Conservation (phyloP, 352 stramenopile genomes). For the Phytophthora multivora region DNA sequence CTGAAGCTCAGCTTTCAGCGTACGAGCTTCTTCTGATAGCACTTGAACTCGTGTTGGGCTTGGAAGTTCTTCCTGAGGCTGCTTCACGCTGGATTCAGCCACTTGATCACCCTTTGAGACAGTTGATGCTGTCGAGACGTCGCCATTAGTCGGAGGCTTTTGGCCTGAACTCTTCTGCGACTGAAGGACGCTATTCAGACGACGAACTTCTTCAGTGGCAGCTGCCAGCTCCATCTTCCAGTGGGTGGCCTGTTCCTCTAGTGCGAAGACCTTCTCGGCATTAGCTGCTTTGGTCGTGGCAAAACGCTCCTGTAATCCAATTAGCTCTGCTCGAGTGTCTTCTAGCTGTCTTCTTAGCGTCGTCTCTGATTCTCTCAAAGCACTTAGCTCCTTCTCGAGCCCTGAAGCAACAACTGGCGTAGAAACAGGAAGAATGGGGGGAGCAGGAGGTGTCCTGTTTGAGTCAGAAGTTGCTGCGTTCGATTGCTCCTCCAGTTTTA, state of each 20-base stretch:
- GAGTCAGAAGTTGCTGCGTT: background rate
- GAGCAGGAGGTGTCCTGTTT: background rate
- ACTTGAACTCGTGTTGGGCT: slow-evolving; percentile 7
- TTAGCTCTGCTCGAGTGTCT: slow-evolving; percentile 21
- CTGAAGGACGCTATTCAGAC: slow-evolving; percentile 15
- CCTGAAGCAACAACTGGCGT: background rate
- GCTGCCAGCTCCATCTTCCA: slow-evolving; percentile 29
- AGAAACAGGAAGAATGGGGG: background rate
- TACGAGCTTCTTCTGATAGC: slow-evolving; percentile 26
- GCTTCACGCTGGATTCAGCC: background rate
- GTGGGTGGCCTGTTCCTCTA: slow-evolving; percentile 38
- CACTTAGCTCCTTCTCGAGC: slow-evolving; percentile 31
- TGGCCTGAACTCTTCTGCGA: background rate
- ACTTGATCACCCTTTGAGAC: background rate
- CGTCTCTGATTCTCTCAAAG: slow-evolving; percentile 24
- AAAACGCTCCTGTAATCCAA: slow-evolving; percentile 38
- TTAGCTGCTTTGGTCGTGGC: slow-evolving; percentile 45
- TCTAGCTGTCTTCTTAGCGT: slow-evolving; percentile 31
- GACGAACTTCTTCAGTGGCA: slow-evolving; percentile 24
- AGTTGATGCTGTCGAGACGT: background rate
- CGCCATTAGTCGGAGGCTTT: background rate
- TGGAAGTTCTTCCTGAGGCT: slow-evolving; percentile 7
- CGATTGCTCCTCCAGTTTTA: slow-evolving; percentile 22
- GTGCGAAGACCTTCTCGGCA: slow-evolving; percentile 44
- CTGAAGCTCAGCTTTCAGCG: slow-evolving; percentile 26